Conservation (phyloP, 805 yeast genomes). For the Sugiyamaella mastotermitis region DNA sequence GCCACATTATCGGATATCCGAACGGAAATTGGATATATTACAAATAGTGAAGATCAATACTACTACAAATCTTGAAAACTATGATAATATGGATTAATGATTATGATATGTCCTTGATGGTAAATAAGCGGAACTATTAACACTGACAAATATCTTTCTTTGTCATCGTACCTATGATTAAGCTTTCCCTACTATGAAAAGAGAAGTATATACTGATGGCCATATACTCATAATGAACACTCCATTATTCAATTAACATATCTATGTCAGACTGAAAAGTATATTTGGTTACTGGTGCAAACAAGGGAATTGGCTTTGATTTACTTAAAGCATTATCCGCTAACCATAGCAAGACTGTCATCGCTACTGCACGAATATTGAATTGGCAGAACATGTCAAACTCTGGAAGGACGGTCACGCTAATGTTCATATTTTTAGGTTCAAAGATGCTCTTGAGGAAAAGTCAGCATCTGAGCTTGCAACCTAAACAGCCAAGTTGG, state of each 20-base stretch:
- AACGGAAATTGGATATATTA: too few species aligned
- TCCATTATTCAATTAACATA: slow-evolving; percentile 1
- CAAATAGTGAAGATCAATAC: too few species aligned
- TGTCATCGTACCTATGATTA: too few species aligned
- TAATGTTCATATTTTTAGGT: slow-evolving; percentile 23
- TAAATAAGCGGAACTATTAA: too few species aligned
- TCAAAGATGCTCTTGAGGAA: slow-evolving; percentile 21
- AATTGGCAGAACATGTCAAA: slow-evolving; percentile 12
- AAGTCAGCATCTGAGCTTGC: slow-evolving; percentile 19
- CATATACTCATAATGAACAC: too few species aligned
- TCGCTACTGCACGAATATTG: slow-evolving; percentile 22
- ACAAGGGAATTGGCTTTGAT: slow-evolving; percentile 33
- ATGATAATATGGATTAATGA: too few species aligned
- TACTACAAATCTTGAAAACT: too few species aligned
- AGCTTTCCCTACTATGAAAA: too few species aligned
- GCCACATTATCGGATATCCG: too few species aligned
- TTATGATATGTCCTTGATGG: too few species aligned
- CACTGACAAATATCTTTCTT: too few species aligned
- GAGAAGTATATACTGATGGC: too few species aligned
- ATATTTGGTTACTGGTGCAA: slow-evolving; percentile 31
- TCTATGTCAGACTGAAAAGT: slow-evolving; percentile 10
- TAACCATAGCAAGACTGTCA: slow-evolving; percentile 20
- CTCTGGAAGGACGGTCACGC: slow-evolving; percentile 7
- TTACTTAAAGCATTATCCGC: slow-evolving; percentile 26
- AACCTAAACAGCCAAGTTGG: slow-evolving; percentile 11